These are phyloP conservation scores for Chloropicon primus DNA, from an alignment of 139 green algal genomes.

Conservation along the genomic window DNA sequence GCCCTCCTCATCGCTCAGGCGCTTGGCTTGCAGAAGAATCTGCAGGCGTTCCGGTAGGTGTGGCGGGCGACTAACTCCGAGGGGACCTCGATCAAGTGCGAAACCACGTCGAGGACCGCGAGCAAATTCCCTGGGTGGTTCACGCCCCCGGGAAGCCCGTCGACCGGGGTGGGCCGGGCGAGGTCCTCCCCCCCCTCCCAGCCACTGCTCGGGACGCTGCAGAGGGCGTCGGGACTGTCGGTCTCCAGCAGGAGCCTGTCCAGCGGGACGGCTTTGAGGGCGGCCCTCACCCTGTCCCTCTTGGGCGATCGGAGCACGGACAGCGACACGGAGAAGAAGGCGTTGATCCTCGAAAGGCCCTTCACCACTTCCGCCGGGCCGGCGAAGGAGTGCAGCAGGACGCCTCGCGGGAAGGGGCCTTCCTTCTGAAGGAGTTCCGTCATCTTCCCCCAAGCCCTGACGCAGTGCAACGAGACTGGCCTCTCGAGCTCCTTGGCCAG, in stretches of 20 bases:
- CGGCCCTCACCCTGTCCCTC: not conserved
- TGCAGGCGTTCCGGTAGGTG: not conserved
- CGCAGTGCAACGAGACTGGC: conserved; percentile 51
- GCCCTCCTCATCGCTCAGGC: too few relatives aligned
- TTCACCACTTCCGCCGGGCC: conserved; percentile 10
- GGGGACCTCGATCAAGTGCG: not conserved
- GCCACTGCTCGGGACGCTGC: not conserved
- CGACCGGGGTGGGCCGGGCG: not conserved
- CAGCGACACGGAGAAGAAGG: conserved; percentile 1
- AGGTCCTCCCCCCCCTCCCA: not conserved
- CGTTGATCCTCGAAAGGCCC: not conserved
- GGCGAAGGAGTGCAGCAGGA: conserved; percentile 14
- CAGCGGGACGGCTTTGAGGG: conserved; percentile 19
- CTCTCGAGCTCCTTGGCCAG: conserved; percentile 32
- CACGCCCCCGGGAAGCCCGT: too few relatives aligned
- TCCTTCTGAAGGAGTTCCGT: conserved; percentile 14
- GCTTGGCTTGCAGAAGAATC: not conserved
- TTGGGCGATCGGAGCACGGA: conserved; percentile 4
- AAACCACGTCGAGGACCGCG: not conserved
- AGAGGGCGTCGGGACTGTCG: conserved; percentile 8
- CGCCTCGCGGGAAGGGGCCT: conserved; percentile 12
- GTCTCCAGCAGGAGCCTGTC: conserved; percentile 30
- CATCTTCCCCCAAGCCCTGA: conserved; percentile 28
- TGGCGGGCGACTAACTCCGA: not conserved
- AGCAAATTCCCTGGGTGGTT: not conserved